Evolutionary conservation across 306 rosid species (phyloP).

Genomic region (Rosa lucieae): DNA sequence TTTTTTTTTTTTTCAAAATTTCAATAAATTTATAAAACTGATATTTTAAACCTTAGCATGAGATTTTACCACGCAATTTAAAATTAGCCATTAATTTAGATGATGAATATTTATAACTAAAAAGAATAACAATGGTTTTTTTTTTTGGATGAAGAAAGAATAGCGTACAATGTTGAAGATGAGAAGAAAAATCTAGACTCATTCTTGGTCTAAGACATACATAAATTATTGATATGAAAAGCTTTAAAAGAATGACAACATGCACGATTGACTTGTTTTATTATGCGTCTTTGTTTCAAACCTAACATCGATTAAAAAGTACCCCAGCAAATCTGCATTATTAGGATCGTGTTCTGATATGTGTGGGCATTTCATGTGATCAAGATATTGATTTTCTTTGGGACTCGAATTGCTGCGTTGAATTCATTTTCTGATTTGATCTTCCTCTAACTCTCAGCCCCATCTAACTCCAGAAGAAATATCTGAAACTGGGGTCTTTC

Average conservation of each 20-base stretch:
- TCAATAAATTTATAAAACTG: too few species aligned
- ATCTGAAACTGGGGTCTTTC: not conserved
- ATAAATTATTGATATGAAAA: not conserved
- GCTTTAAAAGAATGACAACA: slow-evolving; percentile 1
- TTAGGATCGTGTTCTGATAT: slow-evolving; percentile 31
- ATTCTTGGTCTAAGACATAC: not conserved
- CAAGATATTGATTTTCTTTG: slow-evolving; percentile 13
- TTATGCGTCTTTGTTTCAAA: not conserved
- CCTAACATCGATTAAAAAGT: slow-evolving; percentile 10
- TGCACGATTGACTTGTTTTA: not conserved
- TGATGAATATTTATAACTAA: too few species aligned
- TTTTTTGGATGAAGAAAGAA: not conserved
- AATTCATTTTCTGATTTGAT: not conserved
- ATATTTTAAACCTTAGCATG: too few species aligned
- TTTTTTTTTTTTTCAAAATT: too few species aligned
- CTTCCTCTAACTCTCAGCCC: not conserved
- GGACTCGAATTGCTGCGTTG: slow-evolving; percentile 7
- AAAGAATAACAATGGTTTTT: too few species aligned
- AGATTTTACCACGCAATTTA: too few species aligned
- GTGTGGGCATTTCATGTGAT: slow-evolving; percentile 24
- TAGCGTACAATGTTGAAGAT: not conserved
- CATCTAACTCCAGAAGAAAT: not conserved
- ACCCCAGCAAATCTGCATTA: slow-evolving; percentile 30
- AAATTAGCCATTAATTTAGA: too few species aligned
- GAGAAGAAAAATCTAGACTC: not conserved